phyloP scores from a whole-genome alignment of 2,329 filamentous ascomycete genomes.

The Botrytis aclada region DNA sequence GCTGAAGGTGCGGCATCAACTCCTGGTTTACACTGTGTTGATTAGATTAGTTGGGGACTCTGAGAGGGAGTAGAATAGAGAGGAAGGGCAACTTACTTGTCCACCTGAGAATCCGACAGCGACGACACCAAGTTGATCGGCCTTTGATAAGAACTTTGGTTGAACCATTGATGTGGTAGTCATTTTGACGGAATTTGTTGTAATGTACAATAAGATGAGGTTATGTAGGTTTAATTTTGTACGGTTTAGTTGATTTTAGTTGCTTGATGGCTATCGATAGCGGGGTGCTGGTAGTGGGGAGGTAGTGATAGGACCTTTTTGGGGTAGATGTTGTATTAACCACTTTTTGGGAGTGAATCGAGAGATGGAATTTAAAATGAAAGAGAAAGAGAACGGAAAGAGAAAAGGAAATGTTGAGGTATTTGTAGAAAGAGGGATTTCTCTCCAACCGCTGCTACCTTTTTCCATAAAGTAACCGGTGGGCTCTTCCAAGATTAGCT shows the following conservation, averaged over 20 bases:
- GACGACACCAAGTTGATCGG: slow-evolving; percentile 82
- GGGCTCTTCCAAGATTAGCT: slow-evolving; percentile 2
- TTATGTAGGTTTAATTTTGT: not conserved
- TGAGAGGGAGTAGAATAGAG: slow-evolving; percentile 10
- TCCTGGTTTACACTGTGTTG: slow-evolving; percentile 73
- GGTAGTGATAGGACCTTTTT: not conserved
- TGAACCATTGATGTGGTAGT: slow-evolving; percentile 37
- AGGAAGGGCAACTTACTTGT: slow-evolving; percentile 59
- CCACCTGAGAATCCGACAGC: slow-evolving; percentile 96
- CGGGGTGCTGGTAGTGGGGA: slow-evolving; percentile 11
- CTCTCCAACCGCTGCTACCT: not conserved
- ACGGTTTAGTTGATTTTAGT: not conserved
- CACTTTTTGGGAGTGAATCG: not conserved
- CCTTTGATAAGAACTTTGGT: slow-evolving; percentile 72
- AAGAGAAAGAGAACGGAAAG: not conserved
- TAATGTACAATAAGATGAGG: not conserved
- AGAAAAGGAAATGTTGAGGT: not conserved
- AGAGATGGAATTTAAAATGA: not conserved
- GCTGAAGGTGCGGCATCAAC: slow-evolving; percentile 89
- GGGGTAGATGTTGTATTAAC: not conserved
- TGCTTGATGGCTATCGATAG: not conserved
- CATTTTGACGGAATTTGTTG: slow-evolving; percentile 28
- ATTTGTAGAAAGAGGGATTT: slow-evolving; percentile 5
- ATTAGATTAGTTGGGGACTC: slow-evolving; percentile 22
- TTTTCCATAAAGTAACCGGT: slow-evolving; percentile 17